These are phyloP conservation scores for Teunomyces tritomae DNA, from an alignment of 805 yeast genomes.

Conservation along the genomic window DNA sequence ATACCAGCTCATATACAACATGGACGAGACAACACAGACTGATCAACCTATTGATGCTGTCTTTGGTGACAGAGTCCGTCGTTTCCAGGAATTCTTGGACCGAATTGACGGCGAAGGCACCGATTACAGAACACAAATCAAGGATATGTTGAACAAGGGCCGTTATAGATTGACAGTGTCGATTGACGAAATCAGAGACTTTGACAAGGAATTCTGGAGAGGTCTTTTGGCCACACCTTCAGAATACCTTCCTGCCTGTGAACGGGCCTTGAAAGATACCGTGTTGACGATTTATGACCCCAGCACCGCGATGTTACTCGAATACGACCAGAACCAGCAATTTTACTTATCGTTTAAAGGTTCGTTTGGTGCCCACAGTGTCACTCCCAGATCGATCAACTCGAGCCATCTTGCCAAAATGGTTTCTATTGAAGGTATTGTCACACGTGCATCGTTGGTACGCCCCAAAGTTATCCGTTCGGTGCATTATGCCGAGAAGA, in stretches of 20 bases:
- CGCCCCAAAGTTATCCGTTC: slow-evolving; percentile 90
- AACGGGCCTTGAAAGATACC: slow-evolving; percentile 78
- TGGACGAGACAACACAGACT: slow-evolving; percentile 21
- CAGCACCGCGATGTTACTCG: slow-evolving; percentile 45
- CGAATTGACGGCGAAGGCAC: slow-evolving; percentile 49
- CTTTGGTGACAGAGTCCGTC: slow-evolving; percentile 80
- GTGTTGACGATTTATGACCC: slow-evolving; percentile 72
- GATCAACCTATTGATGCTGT: slow-evolving; percentile 44
- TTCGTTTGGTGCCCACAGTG: slow-evolving; percentile 83
- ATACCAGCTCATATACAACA: slow-evolving; percentile 4
- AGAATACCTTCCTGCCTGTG: slow-evolving; percentile 85
- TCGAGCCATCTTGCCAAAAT: slow-evolving; percentile 75
- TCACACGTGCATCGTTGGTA: slow-evolving; percentile 87
- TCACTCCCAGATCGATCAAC: slow-evolving; percentile 83
- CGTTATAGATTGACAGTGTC: slow-evolving; percentile 68
- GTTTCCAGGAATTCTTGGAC: slow-evolving; percentile 83
- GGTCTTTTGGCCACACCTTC: slow-evolving; percentile 77
- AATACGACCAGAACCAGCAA: slow-evolving; percentile 57
- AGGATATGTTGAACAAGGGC: slow-evolving; percentile 67
- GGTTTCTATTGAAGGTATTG: slow-evolving; percentile 91
- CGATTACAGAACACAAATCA: slow-evolving; percentile 67
- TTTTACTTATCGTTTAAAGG: slow-evolving; percentile 83
- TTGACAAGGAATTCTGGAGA: slow-evolving; percentile 72
- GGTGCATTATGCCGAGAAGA: slow-evolving; percentile 86
- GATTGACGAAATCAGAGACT: slow-evolving; percentile 84